These are phyloP conservation scores for Annulohypoxylon bovei DNA, from an alignment of 495 filamentous ascomycete species.

Conservation along the genomic window DNA sequence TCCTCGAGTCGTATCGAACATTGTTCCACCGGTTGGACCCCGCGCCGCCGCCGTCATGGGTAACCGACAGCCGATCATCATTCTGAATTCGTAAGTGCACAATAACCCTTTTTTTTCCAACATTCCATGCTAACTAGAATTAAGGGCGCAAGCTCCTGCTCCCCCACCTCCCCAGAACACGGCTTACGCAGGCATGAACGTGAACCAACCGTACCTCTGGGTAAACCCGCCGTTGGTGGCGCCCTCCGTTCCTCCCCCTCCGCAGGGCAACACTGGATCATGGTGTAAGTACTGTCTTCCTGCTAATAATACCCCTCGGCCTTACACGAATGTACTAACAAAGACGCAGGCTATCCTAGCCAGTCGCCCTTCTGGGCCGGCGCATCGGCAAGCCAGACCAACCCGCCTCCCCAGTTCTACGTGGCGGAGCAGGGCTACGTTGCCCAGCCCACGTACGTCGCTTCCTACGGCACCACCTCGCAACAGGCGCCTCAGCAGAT, in stretches of 20 bases:
- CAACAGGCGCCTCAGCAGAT: background rate
- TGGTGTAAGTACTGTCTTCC: slow-evolving; percentile 27
- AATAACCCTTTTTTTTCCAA: background rate
- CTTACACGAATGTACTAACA: slow-evolving; percentile 3
- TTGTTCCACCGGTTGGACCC: slow-evolving; percentile 25
- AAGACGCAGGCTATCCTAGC: slow-evolving; percentile 19
- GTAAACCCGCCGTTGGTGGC: slow-evolving; percentile 32
- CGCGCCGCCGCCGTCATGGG: slow-evolving; percentile 10
- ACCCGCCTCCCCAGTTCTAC: slow-evolving; percentile 24
- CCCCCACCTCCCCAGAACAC: background rate
- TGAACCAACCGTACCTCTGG: slow-evolving; percentile 27
- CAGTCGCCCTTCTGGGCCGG: slow-evolving; percentile 35
- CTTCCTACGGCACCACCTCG: background rate
- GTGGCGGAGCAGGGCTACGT: slow-evolving; percentile 16
- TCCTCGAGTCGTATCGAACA: slow-evolving; percentile 8
- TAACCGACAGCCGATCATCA: background rate
- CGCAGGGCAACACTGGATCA: slow-evolving; percentile 19
- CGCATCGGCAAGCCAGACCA: background rate
- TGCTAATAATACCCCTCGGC: background rate
- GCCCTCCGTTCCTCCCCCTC: slow-evolving; percentile 20
- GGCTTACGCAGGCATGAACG: background rate
- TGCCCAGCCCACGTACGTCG: slow-evolving; percentile 13
- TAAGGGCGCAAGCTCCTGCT: background rate
- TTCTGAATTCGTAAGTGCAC: slow-evolving; percentile 19
- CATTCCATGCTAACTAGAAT: background rate